These are phyloP conservation scores for Populus tomentosa DNA, from an alignment of 441 rosid species.

Conservation along the genomic window DNA sequence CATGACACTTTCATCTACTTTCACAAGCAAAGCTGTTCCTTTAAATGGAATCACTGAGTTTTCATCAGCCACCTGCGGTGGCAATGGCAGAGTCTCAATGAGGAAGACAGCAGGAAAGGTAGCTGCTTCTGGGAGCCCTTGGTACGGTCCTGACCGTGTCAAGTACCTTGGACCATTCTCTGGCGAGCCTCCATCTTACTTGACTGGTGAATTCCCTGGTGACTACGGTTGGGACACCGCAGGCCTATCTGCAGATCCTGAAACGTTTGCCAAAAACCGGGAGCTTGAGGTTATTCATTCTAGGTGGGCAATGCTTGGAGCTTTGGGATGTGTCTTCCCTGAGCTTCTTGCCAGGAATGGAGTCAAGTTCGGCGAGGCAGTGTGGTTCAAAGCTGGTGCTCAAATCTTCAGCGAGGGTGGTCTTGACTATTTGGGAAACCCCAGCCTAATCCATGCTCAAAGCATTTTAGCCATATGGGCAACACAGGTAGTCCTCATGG, in stretches of 20 bases:
- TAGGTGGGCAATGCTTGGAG: slow-evolving; percentile 57
- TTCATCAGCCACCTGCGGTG: background rate
- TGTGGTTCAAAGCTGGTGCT: slow-evolving; percentile 45
- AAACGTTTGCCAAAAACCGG: slow-evolving; percentile 41
- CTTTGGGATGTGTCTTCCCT: slow-evolving; percentile 51
- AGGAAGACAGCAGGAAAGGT: slow-evolving; percentile 7
- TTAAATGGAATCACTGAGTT: slow-evolving; percentile 8
- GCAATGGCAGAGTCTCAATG: slow-evolving; percentile 20
- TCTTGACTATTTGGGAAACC: slow-evolving; percentile 39
- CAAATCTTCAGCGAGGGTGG: slow-evolving; percentile 40
- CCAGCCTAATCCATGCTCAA: slow-evolving; percentile 42
- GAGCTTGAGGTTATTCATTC: slow-evolving; percentile 55
- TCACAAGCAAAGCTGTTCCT: slow-evolving; percentile 24
- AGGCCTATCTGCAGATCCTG: slow-evolving; percentile 44
- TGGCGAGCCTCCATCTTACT: no score
- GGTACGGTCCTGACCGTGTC: no score
- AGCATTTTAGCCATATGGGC: slow-evolving; percentile 48
- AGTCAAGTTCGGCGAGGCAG: slow-evolving; percentile 44
- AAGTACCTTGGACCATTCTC: no score
- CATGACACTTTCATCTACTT: slow-evolving; percentile 19
- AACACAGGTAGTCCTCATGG: slow-evolving; percentile 40
- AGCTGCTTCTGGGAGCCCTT: no score
- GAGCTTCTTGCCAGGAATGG: slow-evolving; percentile 44
- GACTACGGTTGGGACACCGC: slow-evolving; percentile 53
- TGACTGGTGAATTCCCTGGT: slow-evolving; percentile 3